Conservation (phyloP, 371 early-diverging fungal genomes). For the Mortierella polycephala region DNA sequence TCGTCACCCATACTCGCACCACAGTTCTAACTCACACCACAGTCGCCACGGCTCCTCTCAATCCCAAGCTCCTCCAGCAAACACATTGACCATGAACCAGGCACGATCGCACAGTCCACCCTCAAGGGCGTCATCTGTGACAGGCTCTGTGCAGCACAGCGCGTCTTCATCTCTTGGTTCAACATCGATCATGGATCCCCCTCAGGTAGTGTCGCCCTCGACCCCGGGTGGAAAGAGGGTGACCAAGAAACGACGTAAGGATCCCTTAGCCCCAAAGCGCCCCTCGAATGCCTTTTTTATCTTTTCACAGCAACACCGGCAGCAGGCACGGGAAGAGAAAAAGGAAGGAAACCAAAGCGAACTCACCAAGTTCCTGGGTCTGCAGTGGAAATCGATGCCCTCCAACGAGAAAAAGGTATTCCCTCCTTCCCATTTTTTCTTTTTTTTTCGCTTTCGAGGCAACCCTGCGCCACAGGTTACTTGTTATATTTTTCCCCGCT, state of each 20-base stretch:
- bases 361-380: constrained; percentile 64
- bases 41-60: constrained; percentile 17
- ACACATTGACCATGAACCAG: neutral
- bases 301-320: constrained; percentile 70
- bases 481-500: neutral
- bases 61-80: neutral
- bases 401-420: constrained; percentile 69
- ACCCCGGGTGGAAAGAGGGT: constrained; percentile 21
- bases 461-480: neutral
- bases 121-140: constrained; percentile 25
- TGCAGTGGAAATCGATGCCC: constrained; percentile 65
- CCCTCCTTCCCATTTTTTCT: neutral
- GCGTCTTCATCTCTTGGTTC: constrained; percentile 11
- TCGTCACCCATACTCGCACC: constrained; percentile 15
- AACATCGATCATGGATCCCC: neutral
- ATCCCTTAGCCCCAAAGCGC: constrained; percentile 78
- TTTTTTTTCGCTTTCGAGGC: neutral
- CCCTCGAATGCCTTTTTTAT: constrained; percentile 79
- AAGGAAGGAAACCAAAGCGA: constrained; percentile 67
- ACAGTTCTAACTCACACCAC: neutral
- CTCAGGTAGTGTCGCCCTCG: constrained; percentile 6
- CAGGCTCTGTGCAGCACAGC: constrained; percentile 7
- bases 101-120: constrained; percentile 32
- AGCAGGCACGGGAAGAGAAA: constrained; percentile 70
- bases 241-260: constrained; percentile 59